Evolutionary conservation across 805 yeast genomes (phyloP).

Genomic region (Candida coleopterorum): DNA sequence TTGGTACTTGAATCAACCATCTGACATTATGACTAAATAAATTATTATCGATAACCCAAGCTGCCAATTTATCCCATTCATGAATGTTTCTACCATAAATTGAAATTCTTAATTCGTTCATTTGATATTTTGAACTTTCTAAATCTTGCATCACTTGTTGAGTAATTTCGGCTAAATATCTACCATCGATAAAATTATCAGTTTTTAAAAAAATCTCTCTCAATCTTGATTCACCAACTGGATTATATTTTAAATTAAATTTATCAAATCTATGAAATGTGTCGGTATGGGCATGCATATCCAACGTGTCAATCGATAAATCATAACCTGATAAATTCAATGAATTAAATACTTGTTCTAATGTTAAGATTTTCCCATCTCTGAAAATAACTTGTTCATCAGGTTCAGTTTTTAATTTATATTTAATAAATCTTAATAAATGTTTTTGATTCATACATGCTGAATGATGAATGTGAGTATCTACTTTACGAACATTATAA

Average conservation of each 20-base stretch:
- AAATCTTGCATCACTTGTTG: slow-evolving; percentile 91
- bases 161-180: slow-evolving; percentile 88
- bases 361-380: slow-evolving; percentile 83
- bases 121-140: slow-evolving; percentile 93
- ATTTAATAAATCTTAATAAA: slow-evolving; percentile 86
- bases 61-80: slow-evolving; percentile 95
- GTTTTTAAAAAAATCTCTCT: slow-evolving; percentile 95
- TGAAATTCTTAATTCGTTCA: slow-evolving; percentile 94
- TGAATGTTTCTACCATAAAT: slow-evolving; percentile 83
- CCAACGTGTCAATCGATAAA: slow-evolving; percentile 90
- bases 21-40: slow-evolving; percentile 89
- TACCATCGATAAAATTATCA: slow-evolving; percentile 85
- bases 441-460: slow-evolving; percentile 99
- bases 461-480: slow-evolving; percentile 97
- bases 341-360: slow-evolving; percentile 88
- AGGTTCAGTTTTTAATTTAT: slow-evolving; percentile 82
- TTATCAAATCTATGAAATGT: slow-evolving; percentile 97
- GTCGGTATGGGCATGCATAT: slow-evolving; percentile 99
- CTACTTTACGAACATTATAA: slow-evolving; percentile 94
- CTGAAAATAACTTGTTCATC: slow-evolving; percentile 89
- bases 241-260: slow-evolving; percentile 94
- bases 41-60: slow-evolving; percentile 93
- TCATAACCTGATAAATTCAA: slow-evolving; percentile 91
- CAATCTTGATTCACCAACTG: slow-evolving; percentile 95
- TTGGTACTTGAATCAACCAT: slow-evolving; percentile 94